Evolutionary conservation across 805 yeast genomes (phyloP).

Genomic region (Tetrapisispora namnaoensis): DNA sequence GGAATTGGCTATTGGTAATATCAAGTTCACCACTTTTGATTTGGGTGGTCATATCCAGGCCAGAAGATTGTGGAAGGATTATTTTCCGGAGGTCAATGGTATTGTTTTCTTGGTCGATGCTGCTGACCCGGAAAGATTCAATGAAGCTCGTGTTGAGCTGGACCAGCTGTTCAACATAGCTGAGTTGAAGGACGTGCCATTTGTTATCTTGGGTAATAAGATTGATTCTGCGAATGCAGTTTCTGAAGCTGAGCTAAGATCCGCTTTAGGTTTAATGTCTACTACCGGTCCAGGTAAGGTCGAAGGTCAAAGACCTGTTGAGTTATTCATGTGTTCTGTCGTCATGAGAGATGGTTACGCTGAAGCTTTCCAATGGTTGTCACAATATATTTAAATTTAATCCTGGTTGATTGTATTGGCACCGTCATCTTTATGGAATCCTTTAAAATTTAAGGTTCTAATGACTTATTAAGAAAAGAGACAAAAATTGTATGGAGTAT

Average conservation of each 20-base stretch:
- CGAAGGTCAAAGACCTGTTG: conserved; percentile 79
- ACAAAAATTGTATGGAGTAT: background rate
- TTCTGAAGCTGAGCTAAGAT: conserved; percentile 86
- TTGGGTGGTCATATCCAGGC: conserved; percentile 99
- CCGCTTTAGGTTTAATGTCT: conserved; percentile 74
- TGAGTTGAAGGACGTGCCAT: conserved; percentile 83
- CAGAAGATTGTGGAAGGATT: conserved; percentile 98
- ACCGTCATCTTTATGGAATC: background rate
- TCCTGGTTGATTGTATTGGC: background rate
- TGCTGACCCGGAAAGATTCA: conserved; percentile 91
- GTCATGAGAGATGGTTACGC: conserved; percentile 98
- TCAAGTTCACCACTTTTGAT: conserved; percentile 95
- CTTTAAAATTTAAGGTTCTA: background rate
- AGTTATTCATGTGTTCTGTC: conserved; percentile 94
- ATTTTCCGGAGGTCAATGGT: conserved; percentile 98
- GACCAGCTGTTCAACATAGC: conserved; percentile 89
- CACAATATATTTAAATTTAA: conserved; percentile 67
- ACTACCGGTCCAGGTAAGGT: conserved; percentile 81
- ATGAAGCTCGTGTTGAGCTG: conserved; percentile 89
- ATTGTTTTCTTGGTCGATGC: conserved; percentile 94
- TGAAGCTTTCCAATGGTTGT: conserved; percentile 96
- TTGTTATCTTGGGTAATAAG: conserved; percentile 90
- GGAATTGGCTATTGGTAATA: conserved; percentile 92
- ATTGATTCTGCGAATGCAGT: conserved; percentile 93
- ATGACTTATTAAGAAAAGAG: background rate